These are phyloP conservation scores for Cladosporium sp. DNA, from an alignment of 2,329 filamentous ascomycete species.

Conservation along the genomic window DNA sequence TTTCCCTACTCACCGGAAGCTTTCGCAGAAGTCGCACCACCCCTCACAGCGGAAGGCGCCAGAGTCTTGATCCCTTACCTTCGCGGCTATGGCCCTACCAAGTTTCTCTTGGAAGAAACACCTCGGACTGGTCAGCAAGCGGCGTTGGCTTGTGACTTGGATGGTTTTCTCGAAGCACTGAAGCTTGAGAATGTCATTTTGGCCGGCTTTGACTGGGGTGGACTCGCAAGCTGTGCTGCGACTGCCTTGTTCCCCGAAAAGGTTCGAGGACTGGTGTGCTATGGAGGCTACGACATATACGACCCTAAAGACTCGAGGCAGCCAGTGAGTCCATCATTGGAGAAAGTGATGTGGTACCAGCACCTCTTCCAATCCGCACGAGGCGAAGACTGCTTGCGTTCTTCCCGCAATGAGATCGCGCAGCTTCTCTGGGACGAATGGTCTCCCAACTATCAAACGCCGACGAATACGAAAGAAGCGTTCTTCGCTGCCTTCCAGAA, in stretches of 20 bases:
- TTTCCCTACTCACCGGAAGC: background rate
- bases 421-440: slow-evolving; percentile 3
- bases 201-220: slow-evolving; percentile 1
- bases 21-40: background rate
- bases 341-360: slow-evolving; percentile 5
- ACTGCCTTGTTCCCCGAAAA: background rate
- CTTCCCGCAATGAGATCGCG: background rate
- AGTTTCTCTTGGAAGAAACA: background rate
- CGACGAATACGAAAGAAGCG: background rate
- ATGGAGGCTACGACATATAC: slow-evolving; percentile 3
- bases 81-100: background rate
- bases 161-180: background rate
- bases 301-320: background rate
- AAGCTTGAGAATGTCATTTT: background rate
- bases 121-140: slow-evolving; percentile 3
- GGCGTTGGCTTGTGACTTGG: background rate
- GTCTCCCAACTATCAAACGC: background rate
- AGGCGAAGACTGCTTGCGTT: background rate
- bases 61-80: background rate
- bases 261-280: background rate
- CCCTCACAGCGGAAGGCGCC: background rate
- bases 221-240: background rate
- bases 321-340: background rate
- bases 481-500: background rate
- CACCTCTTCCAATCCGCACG: background rate